phyloP scores from a whole-genome alignment of 2,329 filamentous ascomycete genomes.

The Hymenoscyphus scutula region DNA sequence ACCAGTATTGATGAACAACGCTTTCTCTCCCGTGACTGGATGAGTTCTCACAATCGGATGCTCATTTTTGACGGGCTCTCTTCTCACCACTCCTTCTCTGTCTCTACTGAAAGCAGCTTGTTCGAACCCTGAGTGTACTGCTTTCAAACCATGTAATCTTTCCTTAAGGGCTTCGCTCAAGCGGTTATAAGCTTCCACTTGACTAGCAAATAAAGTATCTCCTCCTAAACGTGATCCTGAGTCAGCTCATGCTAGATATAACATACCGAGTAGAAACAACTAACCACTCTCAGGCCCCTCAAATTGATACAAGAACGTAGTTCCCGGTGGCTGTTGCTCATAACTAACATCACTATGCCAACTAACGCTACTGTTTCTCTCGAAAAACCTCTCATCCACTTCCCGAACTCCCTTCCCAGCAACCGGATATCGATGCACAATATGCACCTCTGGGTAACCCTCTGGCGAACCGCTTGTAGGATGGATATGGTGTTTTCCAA shows the following conservation, averaged over 20 bases:
- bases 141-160: slow-evolving; percentile 73
- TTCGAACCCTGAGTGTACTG: slow-evolving; percentile 76
- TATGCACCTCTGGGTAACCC: slow-evolving; percentile 69
- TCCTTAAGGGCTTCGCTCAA: slow-evolving; percentile 69
- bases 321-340: slow-evolving; percentile 80
- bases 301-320: slow-evolving; percentile 83
- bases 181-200: slow-evolving; percentile 73
- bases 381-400: slow-evolving; percentile 24
- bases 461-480: slow-evolving; percentile 71
- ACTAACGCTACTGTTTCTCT: slow-evolving; percentile 71
- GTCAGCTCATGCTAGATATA: too few relatives aligned
- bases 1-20: slow-evolving; percentile 74
- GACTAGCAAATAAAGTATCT: slow-evolving; percentile 77
- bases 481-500: slow-evolving; percentile 77
- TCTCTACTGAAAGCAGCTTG: slow-evolving; percentile 67
- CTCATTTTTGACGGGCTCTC: slow-evolving; percentile 68
- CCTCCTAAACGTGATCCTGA: slow-evolving; percentile 51
- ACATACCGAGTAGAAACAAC: too few relatives aligned
- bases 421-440: slow-evolving; percentile 43
- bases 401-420: too few relatives aligned
- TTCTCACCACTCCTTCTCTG: slow-evolving; percentile 68
- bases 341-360: slow-evolving; percentile 90
- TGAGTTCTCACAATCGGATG: slow-evolving; percentile 79
- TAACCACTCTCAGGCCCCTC: slow-evolving; percentile 56
- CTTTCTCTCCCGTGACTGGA: slow-evolving; percentile 76